A percentile compares a stretch with the other conserved stretches of the same genome.
Evolutionary conservation across 176 grass and related monocot genomes (phyloP).

Genomic region (Paspalum notatum): DNA sequence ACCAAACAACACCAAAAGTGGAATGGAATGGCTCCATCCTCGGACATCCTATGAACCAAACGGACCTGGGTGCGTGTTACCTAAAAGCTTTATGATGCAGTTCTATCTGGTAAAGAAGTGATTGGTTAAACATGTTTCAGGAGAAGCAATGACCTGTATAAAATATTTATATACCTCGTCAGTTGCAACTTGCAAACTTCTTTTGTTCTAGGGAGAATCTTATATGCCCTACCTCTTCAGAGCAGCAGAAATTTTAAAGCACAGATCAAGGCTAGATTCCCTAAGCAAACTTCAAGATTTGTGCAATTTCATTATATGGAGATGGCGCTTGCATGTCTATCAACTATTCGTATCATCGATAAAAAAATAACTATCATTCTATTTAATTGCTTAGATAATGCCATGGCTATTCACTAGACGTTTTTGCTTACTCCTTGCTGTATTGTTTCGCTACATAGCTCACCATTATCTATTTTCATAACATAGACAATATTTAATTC

Average conservation of each 20-base stretch:
- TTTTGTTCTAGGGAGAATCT: background rate
- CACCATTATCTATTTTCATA: conserved; percentile 5
- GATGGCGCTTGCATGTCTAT: background rate
- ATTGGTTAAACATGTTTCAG: conserved; percentile 18
- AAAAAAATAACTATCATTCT: conserved; percentile 26
- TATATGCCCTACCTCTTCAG: background rate
- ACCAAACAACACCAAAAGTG: too few relatives aligned
- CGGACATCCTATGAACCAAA: too few relatives aligned
- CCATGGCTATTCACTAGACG: conserved; percentile 7
- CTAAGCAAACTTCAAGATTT: background rate
- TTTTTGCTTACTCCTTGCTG: conserved; percentile 11
- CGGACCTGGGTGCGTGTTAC: too few relatives aligned
- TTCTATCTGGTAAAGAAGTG: background rate
- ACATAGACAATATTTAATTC: background rate
- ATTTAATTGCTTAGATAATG: conserved; percentile 9
- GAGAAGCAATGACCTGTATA: conserved; percentile 12
- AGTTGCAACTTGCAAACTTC: background rate
- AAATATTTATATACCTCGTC: background rate
- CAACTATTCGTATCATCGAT: background rate
- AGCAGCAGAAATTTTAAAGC: background rate
- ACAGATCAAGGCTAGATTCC: background rate
- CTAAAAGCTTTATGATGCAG: background rate
- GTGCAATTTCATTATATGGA: background rate
- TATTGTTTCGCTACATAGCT: background rate
- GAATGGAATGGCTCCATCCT: too few relatives aligned